Percentiles rank a stretch among this genome's conserved stretches.
Conservation (phyloP, 768 basidiomycete genomes). For the Paxillus rubicundulus region DNA sequence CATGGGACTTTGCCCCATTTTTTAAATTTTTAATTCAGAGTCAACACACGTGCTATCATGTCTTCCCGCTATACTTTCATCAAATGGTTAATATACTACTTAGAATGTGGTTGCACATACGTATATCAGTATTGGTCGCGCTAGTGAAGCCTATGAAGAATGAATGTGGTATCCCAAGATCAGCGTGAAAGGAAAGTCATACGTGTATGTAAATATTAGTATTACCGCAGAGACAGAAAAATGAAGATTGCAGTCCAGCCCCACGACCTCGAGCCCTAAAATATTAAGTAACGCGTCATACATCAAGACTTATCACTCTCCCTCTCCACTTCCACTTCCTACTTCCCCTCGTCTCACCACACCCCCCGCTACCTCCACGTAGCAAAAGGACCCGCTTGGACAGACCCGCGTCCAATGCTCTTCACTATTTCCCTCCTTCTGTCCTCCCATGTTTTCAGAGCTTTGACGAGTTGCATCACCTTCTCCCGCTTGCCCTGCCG, state of each 20-base stretch:
- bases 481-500: slow-evolving; percentile 79
- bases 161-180: slow-evolving; percentile 13
- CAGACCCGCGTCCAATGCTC: slow-evolving; percentile 45
- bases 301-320: not conserved
- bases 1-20: too few relatives aligned
- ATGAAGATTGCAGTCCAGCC: slow-evolving; percentile 20
- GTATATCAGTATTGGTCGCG: not conserved
- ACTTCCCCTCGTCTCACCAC: not conserved
- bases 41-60: too few relatives aligned
- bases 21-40: too few relatives aligned
- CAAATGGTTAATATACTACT: not conserved
- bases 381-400: slow-evolving; percentile 10
- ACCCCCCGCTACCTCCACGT: slow-evolving; percentile 1
- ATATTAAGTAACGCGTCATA: slow-evolving; percentile 1
- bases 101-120: slow-evolving; percentile 12
- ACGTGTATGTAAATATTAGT: slow-evolving; percentile 2
- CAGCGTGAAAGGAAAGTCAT: not conserved
- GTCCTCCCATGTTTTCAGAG: slow-evolving; percentile 79
- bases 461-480: slow-evolving; percentile 74
- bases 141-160: not conserved
- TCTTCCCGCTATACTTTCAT: not conserved
- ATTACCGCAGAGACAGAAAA: slow-evolving; percentile 7
- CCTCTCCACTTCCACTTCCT: not conserved
- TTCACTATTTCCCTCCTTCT: slow-evolving; percentile 56
- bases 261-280: slow-evolving; percentile 5